phyloP scores from a whole-genome alignment of 2,329 filamentous ascomycete species.

The Alternaria sp. region DNA sequence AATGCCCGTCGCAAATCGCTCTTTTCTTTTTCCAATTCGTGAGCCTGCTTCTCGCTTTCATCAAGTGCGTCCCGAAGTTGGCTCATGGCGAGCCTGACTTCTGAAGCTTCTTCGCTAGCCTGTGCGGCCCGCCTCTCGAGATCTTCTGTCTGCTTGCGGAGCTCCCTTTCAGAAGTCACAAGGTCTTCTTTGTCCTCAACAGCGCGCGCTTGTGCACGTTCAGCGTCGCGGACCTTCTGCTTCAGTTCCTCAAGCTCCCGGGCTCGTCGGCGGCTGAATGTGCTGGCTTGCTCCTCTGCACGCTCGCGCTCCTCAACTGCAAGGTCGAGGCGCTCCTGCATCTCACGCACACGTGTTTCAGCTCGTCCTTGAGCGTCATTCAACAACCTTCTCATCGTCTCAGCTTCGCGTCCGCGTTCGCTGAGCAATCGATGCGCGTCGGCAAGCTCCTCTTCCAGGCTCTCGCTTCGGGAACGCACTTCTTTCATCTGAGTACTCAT shows the following conservation, averaged over 20 bases:
- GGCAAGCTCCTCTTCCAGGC: conserved; percentile 87
- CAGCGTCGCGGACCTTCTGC: conserved; percentile 79
- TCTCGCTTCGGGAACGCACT: conserved; percentile 80
- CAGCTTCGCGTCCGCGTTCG: conserved; percentile 89
- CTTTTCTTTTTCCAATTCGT: conserved; percentile 84
- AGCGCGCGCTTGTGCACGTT: conserved; percentile 76
- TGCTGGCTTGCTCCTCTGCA: conserved; percentile 88
- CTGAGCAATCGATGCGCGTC: conserved; percentile 87
- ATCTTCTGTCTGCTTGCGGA: conserved; percentile 77
- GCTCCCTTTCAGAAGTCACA: conserved; percentile 76
- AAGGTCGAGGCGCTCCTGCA: conserved; percentile 86
- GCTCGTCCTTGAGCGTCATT: conserved; percentile 86
- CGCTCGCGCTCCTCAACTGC: conserved; percentile 94
- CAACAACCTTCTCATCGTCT: conserved; percentile 91
- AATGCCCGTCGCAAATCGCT: conserved; percentile 76
- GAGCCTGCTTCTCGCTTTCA: conserved; percentile 83
- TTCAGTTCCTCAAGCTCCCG: conserved; percentile 89
- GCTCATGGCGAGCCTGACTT: conserved; percentile 78
- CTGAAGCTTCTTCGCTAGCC: conserved; percentile 75
- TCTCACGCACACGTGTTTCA: conserved; percentile 84
- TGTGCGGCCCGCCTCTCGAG: conserved; percentile 75
- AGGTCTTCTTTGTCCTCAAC: conserved; percentile 81
- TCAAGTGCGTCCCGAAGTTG: conserved; percentile 84
- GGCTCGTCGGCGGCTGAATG: conserved; percentile 76
- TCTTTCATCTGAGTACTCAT: conserved; percentile 92